These are phyloP conservation scores for Calonectria pteridis DNA, from an alignment of 2,329 filamentous ascomycete species.

Conservation along the genomic window DNA sequence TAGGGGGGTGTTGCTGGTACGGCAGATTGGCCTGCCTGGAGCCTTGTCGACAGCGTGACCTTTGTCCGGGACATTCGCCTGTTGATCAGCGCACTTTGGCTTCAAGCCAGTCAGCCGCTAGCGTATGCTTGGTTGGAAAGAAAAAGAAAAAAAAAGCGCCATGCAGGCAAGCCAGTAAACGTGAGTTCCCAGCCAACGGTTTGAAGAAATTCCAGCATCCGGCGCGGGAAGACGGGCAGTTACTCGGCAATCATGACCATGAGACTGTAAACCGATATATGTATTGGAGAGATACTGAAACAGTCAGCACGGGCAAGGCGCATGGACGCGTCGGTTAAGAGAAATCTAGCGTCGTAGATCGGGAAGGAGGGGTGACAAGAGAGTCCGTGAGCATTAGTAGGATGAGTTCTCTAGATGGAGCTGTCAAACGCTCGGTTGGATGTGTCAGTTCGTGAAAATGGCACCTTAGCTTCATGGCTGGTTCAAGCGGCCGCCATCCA, in stretches of 20 bases:
- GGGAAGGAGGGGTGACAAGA: neutral
- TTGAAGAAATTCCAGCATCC: neutral
- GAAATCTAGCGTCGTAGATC: neutral
- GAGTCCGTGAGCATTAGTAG: neutral
- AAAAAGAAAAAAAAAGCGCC: neutral
- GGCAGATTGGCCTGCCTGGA: conserved; percentile 3
- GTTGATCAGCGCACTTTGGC: conserved; percentile 6
- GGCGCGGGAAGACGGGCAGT: neutral
- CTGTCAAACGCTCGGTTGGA: conserved; percentile 6
- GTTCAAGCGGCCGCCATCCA: neutral
- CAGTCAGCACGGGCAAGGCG: neutral
- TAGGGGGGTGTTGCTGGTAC: neutral
- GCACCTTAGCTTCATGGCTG: neutral
- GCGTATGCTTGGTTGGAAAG: conserved; percentile 1
- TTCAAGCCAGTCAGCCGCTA: neutral
- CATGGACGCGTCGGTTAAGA: neutral
- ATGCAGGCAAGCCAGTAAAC: neutral
- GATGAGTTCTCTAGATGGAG: neutral
- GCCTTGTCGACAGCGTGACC: neutral
- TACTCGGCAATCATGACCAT: neutral
- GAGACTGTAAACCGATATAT: neutral
- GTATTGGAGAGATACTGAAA: neutral
- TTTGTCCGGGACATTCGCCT: neutral
- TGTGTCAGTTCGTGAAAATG: neutral
- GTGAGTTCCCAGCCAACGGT: conserved; percentile 16